A percentile compares a stretch with the other conserved stretches of the same genome.
Conservation (phyloP, 768 basidiomycete species). For the Russula brevipes region DNA sequence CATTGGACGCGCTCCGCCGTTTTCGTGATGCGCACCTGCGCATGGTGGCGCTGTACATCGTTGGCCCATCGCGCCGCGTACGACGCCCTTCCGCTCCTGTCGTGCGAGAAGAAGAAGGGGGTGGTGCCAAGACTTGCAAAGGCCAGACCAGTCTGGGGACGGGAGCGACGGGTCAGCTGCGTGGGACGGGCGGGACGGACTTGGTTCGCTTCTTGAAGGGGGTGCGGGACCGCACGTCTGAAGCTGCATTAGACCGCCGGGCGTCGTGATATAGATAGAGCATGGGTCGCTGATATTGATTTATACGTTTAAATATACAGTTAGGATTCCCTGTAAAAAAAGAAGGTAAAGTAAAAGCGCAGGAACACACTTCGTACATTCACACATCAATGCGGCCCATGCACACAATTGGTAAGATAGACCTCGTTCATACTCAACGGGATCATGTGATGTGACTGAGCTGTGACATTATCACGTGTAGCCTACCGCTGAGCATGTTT, state of each 20-base stretch:
- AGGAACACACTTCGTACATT: no score
- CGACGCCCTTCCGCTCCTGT: background rate
- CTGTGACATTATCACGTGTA: no score
- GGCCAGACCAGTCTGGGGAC: background rate
- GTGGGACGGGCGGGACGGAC: slow-evolving; percentile 56
- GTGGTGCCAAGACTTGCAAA: background rate
- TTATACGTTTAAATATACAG: background rate
- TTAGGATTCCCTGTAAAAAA: no score
- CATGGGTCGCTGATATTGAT: background rate
- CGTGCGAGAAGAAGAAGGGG: background rate
- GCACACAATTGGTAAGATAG: no score
- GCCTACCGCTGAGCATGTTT: no score
- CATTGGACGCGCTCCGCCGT: slow-evolving; percentile 46
- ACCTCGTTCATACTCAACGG: no score
- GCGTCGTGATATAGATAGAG: background rate
- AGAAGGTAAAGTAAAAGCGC: no score
- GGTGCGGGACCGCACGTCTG: slow-evolving; percentile 47
- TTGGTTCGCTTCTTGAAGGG: slow-evolving; percentile 53
- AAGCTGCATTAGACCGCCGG: slow-evolving; percentile 30
- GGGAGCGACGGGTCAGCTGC: slow-evolving; percentile 29
- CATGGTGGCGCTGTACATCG: slow-evolving; percentile 52
- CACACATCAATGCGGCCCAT: no score
- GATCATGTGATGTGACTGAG: no score
- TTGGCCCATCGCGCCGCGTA: slow-evolving; percentile 41
- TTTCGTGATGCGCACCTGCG: slow-evolving; percentile 57